Percentiles rank a stretch among this genome's conserved stretches.
Evolutionary conservation across 129 eudicot genomes (phyloP).

Genomic region (Lactuca saligna): DNA sequence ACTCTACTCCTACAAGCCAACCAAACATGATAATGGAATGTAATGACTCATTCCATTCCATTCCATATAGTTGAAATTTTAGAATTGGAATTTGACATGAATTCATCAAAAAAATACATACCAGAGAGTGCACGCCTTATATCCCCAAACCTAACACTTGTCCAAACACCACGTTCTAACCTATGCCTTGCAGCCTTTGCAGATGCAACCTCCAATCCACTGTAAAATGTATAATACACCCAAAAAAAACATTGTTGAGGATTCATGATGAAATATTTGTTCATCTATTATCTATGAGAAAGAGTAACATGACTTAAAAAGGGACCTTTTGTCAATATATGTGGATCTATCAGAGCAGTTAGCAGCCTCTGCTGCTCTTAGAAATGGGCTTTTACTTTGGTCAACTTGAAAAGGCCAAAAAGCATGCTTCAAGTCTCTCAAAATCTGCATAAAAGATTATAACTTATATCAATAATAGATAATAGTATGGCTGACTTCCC

Average conservation of each 20-base stretch:
- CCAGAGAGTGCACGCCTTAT: constrained; percentile 94
- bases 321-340: constrained; percentile 47
- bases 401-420: constrained; percentile 92
- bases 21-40: no score
- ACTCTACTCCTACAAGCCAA: no score
- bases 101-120: constrained; percentile 21
- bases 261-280: no score
- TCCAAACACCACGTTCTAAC: constrained; percentile 91
- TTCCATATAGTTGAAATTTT: no score
- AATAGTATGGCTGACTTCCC: no score
- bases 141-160: constrained; percentile 85
- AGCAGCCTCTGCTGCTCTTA: constrained; percentile 94
- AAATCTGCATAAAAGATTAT: constrained; percentile 45
- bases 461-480: not conserved
- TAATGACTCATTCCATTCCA: no score
- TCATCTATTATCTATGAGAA: no score
- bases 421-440: constrained; percentile 78
- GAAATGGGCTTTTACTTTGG: constrained; percentile 58
- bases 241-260: not conserved
- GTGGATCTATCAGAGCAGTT: constrained; percentile 54
- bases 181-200: constrained; percentile 92
- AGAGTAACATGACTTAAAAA: constrained; percentile 1
- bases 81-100: no score
- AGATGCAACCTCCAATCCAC: constrained; percentile 79
- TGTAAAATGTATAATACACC: constrained; percentile 14